These are phyloP conservation scores for Apiotrichum domesticum DNA, from an alignment of 1,284 basidiomycete genomes.

Conservation along the genomic window DNA sequence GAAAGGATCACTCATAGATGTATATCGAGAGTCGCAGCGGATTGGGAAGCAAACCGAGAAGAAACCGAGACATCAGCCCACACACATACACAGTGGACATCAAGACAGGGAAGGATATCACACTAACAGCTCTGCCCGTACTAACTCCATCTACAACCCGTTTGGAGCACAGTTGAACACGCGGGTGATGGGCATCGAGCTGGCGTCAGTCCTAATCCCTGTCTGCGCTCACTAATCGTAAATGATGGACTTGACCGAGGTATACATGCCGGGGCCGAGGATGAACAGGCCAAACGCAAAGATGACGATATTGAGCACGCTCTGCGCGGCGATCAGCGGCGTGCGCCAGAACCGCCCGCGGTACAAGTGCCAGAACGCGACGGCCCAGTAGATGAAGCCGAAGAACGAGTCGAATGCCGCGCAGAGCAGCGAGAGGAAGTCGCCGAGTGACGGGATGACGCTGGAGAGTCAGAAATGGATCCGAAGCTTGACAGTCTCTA, in stretches of 20 bases:
- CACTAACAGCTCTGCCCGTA: too few species aligned
- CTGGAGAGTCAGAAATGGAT: background rate
- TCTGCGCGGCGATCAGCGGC: slow-evolving; percentile 7
- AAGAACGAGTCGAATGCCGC: slow-evolving; percentile 33
- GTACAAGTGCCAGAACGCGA: slow-evolving; percentile 48
- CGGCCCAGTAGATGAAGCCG: slow-evolving; percentile 49
- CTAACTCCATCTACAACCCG: too few species aligned
- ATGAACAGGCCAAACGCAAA: slow-evolving; percentile 46
- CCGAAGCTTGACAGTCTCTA: too few species aligned
- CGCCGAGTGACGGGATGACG: slow-evolving; percentile 48
- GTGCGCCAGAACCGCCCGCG: slow-evolving; percentile 19
- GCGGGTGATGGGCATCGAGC: too few species aligned
- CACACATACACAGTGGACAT: too few species aligned
- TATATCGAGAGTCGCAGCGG: too few species aligned
- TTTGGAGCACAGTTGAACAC: too few species aligned
- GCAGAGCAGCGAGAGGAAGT: slow-evolving; percentile 46
- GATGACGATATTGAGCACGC: slow-evolving; percentile 45
- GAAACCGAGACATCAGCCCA: too few species aligned
- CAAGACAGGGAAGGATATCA: too few species aligned
- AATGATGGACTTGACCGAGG: slow-evolving; percentile 49
- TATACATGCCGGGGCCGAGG: slow-evolving; percentile 50
- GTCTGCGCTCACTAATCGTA: slow-evolving; percentile 18
- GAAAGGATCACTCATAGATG: too few species aligned
- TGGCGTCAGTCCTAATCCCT: too few species aligned
- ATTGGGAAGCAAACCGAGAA: too few species aligned